phyloP scores from a whole-genome alignment of 768 basidiomycete species.

The Lentinula boryana region DNA sequence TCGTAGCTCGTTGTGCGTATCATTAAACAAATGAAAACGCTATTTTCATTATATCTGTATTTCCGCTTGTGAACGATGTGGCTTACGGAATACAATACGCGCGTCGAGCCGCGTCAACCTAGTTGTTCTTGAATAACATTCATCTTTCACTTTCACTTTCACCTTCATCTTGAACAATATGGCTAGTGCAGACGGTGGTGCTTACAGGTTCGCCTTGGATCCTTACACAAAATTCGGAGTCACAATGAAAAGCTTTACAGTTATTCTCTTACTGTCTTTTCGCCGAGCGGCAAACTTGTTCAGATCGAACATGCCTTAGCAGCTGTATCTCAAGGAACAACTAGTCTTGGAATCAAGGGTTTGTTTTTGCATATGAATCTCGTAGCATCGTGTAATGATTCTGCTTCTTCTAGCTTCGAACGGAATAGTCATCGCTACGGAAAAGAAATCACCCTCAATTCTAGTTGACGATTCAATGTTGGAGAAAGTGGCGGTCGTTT shows the following conservation, averaged over 20 bases:
- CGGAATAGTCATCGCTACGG: conserved; percentile 98
- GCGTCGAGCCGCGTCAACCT: conserved; percentile 3
- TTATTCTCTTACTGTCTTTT: conserved; percentile 99
- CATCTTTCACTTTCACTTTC: background rate
- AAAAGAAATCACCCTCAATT: conserved; percentile 98
- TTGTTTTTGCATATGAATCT: conserved; percentile 13
- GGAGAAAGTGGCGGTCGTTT: conserved; percentile 95
- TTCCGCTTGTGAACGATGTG: background rate
- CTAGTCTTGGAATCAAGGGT: conserved; percentile 99
- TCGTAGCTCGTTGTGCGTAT: too few species aligned
- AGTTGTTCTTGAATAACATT: background rate
- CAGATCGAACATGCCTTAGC: conserved; percentile 99
- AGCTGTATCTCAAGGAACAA: conserved; percentile 91
- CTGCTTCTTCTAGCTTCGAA: conserved; percentile 70
- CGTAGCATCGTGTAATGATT: background rate
- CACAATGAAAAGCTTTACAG: conserved; percentile 33
- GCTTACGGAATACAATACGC: background rate
- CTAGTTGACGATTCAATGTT: conserved; percentile 97
- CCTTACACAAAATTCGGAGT: background rate
- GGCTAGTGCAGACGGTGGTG: conserved; percentile 80
- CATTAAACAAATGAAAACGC: too few species aligned
- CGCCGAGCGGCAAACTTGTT: conserved; percentile 96
- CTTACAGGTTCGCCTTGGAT: conserved; percentile 48
- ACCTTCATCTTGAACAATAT: conserved; percentile 27
- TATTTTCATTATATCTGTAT: too few species aligned